phyloP scores from a whole-genome alignment of 1,284 basidiomycete species.

The Sporisorium reilianum region DNA sequence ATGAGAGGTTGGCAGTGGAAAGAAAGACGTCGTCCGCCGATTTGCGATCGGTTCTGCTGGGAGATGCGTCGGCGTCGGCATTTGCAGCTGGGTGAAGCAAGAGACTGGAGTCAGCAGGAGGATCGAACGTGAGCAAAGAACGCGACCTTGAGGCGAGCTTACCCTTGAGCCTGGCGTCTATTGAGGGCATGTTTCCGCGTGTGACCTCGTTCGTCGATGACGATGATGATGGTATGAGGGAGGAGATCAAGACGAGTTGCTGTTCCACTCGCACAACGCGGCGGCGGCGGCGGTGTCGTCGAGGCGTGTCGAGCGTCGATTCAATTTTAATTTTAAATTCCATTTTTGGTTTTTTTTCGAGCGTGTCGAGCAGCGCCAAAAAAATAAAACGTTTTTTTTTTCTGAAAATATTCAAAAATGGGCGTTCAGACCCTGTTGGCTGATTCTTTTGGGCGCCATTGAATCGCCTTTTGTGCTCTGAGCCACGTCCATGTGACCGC shows the following conservation, averaged over 20 bases:
- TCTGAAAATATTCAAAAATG: neutral
- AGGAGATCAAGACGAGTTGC: too few species aligned
- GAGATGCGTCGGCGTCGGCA: conserved; percentile 18
- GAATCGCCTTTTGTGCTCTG: neutral
- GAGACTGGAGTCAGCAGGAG: conserved; percentile 1
- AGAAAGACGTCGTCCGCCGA: conserved; percentile 47
- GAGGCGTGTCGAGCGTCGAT: neutral
- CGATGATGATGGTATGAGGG: neutral
- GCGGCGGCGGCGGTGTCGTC: conserved; percentile 1
- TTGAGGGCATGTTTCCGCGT: conserved; percentile 39
- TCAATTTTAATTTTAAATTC: neutral
- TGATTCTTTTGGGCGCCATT: neutral
- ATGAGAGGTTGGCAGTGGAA: conserved; percentile 25
- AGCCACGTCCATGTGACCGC: conserved; percentile 21
- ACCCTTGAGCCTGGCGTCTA: conserved; percentile 41
- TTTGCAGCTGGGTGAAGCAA: conserved; percentile 22
- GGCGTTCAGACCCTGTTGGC: conserved; percentile 1
- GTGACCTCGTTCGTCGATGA: neutral
- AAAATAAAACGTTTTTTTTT: neutral
- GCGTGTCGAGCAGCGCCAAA: too few species aligned
- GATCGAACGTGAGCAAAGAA: neutral
- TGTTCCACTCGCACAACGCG: too few species aligned
- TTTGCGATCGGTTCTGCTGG: conserved; percentile 34
- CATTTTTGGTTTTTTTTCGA: too few species aligned
- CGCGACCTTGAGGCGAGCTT: neutral